Conservation (phyloP, 2,329 filamentous ascomycete species). For the Apiospora arundinis region DNA sequence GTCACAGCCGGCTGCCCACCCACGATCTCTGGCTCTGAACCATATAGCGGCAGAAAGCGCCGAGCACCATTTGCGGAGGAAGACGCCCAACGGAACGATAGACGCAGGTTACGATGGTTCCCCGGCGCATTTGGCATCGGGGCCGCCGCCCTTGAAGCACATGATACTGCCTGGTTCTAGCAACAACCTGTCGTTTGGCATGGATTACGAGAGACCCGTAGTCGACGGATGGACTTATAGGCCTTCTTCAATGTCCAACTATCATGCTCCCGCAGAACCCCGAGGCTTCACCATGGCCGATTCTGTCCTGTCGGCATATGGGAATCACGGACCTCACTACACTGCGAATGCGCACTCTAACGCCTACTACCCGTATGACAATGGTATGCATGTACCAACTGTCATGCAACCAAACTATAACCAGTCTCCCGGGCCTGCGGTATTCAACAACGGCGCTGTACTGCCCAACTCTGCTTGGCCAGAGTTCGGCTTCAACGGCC, state of each 20-base stretch:
- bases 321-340: slow-evolving; percentile 30
- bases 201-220: slow-evolving; percentile 31
- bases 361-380: slow-evolving; percentile 37
- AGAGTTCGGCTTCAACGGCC: slow-evolving; percentile 42
- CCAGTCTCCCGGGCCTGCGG: slow-evolving; percentile 44
- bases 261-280: slow-evolving; percentile 25
- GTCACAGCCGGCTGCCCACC: slow-evolving; percentile 34
- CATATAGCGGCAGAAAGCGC: slow-evolving; percentile 40
- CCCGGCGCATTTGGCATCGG: slow-evolving; percentile 72
- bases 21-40: slow-evolving; percentile 35
- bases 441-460: slow-evolving; percentile 48
- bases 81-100: slow-evolving; percentile 93
- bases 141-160: slow-evolving; percentile 82
- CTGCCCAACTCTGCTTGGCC: slow-evolving; percentile 46
- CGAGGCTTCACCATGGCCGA: slow-evolving; percentile 29
- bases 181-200: slow-evolving; percentile 35
- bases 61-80: slow-evolving; percentile 85
- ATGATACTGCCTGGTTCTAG: slow-evolving; percentile 71
- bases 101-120: slow-evolving; percentile 91
- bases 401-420: slow-evolving; percentile 43
- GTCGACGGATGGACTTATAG: slow-evolving; percentile 34
- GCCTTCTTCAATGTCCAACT: slow-evolving; percentile 25
- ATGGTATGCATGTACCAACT: slow-evolving; percentile 37
- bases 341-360: slow-evolving; percentile 33
- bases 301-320: slow-evolving; percentile 27